These are phyloP conservation scores for Marasmius tenuissimus DNA, from an alignment of 1,284 basidiomycete genomes.

Conservation along the genomic window DNA sequence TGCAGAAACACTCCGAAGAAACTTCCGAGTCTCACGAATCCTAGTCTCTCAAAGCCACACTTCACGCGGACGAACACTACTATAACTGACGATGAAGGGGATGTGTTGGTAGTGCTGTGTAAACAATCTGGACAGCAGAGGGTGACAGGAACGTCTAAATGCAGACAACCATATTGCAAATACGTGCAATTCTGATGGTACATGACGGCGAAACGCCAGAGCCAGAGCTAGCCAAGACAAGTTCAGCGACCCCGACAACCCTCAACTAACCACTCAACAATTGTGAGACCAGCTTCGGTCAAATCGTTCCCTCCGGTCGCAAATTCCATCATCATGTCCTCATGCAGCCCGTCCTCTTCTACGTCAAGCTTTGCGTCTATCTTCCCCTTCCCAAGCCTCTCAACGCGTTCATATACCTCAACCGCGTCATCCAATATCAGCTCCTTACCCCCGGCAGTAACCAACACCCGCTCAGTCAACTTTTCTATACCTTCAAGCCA, in stretches of 20 bases:
- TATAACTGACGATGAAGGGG: too few species aligned
- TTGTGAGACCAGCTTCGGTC: slow-evolving; percentile 17
- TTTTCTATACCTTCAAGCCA: slow-evolving; percentile 10
- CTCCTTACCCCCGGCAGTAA: slow-evolving; percentile 11
- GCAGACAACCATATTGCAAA: too few species aligned
- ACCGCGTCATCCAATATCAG: slow-evolving; percentile 14
- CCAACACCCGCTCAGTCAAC: slow-evolving; percentile 7
- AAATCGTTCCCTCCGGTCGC: slow-evolving; percentile 17
- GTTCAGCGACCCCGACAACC: slow-evolving; percentile 10
- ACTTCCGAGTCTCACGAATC: too few species aligned
- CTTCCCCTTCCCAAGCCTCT: slow-evolving; percentile 2
- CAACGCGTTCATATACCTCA: slow-evolving; percentile 7
- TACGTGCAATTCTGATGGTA: too few species aligned
- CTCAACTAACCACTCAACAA: slow-evolving; percentile 25
- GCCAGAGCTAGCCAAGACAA: too few species aligned
- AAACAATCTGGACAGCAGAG: too few species aligned
- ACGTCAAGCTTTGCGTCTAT: slow-evolving; percentile 24
- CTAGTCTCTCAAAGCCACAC: too few species aligned
- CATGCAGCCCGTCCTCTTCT: slow-evolving; percentile 32
- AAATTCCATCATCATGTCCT: slow-evolving; percentile 27
- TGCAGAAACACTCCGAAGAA: too few species aligned
- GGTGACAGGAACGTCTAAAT: too few species aligned
- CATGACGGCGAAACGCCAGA: too few species aligned
- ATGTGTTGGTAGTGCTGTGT: too few species aligned
- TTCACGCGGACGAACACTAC: too few species aligned